Base-by-base conservation (phyloP, 2,329 filamentous ascomycete species). In the Trichoderma sp. region DNA sequence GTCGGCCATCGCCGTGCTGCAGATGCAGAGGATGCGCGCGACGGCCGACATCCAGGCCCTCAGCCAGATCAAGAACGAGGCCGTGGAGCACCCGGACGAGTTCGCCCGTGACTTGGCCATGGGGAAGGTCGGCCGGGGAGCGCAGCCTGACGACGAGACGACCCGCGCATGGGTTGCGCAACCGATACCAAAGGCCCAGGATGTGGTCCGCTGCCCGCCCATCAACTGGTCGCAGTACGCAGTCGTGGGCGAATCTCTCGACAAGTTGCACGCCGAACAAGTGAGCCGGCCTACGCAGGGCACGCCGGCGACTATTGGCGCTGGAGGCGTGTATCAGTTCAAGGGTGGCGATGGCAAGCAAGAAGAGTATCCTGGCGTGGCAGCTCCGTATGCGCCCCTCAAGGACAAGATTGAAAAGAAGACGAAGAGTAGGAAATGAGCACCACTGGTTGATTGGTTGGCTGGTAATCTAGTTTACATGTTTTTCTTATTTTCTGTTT, bases 191-290 rank as follows among this genome's bases (percentile, higher is more conserved):
- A 87, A 87, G 15, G 90, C 93, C 7, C 95, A 98, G 80, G 92
- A 92, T 76, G 85, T 98, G 1, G 91, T 97, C 30, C 90, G 95
- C 53, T 94, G 91, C 83, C 95, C 95, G 9, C 92, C 93, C 9
- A 91, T 98, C 78, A 97, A 98, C 83, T 98, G 95, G 95, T 89
- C 91, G 14, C 95, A 97, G 79, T 98, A 98, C 81, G 93, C 93
- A 76, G 87, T 98, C n/a, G 90, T 96, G 3, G 95, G 94, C 63
- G 79, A 82, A 26, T 89, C 93, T 1, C 85, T 98, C 43, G 94
- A 98, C 81, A 92, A 90, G 79, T 85, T 98, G 74, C 95, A 98
- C 80, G 88, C 90, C 65, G 93, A 97, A 78, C 94, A 98, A 82
- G 83, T 90, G 67, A 82, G 84, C 63, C 87, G 88, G 69, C 94